Conservation (phyloP, 345 rosid species). For the Triadica sebifera region DNA sequence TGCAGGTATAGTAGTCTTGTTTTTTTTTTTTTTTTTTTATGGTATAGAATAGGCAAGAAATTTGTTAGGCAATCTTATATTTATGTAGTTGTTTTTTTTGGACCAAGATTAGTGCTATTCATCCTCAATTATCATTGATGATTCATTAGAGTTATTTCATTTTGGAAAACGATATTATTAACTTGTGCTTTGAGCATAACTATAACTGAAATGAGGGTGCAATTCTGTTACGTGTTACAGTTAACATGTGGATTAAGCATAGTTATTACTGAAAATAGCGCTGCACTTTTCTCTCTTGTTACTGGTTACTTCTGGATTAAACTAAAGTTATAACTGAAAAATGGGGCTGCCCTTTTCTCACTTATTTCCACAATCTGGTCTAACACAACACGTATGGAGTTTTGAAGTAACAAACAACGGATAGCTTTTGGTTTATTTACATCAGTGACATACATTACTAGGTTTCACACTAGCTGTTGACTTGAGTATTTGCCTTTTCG, state of each 20-base stretch:
- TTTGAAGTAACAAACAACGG: neutral
- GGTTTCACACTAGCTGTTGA: neutral
- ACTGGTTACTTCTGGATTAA: too few species aligned
- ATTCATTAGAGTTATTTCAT: neutral
- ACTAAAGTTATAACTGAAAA: slow-evolving; percentile 2
- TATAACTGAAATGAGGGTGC: too few species aligned
- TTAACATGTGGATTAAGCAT: too few species aligned
- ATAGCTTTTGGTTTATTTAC: slow-evolving; percentile 3
- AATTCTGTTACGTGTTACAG: too few species aligned
- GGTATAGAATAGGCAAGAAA: neutral
- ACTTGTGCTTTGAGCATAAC: neutral
- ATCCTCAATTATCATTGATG: neutral
- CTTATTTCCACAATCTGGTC: neutral
- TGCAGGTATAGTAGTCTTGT: slow-evolving; percentile 84
- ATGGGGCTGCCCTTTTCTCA: neutral
- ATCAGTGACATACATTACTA: neutral
- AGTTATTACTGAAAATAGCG: too few species aligned
- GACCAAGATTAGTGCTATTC: neutral
- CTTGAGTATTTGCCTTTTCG: neutral
- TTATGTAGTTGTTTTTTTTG: neutral
- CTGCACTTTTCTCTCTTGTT: too few species aligned
- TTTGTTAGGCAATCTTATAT: neutral
- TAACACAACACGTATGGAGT: neutral
- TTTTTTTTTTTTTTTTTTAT: too few species aligned
- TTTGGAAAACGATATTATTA: neutral